Evolutionary conservation across 2,329 filamentous ascomycete species (phyloP).

Genomic region (Gaeumannomyces sp.): DNA sequence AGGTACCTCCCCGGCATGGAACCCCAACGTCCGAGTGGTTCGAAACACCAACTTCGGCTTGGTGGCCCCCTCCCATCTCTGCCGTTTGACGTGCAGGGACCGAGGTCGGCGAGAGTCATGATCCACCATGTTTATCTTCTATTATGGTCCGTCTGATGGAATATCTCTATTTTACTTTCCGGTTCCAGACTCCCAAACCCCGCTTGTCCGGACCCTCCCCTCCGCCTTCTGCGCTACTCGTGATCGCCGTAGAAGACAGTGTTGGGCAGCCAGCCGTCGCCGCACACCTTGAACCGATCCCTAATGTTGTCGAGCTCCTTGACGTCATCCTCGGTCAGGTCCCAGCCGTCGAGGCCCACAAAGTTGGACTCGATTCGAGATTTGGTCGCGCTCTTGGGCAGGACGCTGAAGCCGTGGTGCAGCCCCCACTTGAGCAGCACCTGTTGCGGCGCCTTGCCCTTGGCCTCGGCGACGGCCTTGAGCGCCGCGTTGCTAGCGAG

Average conservation of each 20-base stretch:
- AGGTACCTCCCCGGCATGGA: too few relatives aligned
- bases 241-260: conserved; percentile 82
- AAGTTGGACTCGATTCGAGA: conserved; percentile 66
- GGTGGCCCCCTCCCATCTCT: too few relatives aligned
- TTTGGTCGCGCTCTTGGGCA: conserved; percentile 76
- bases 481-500: conserved; percentile 62
- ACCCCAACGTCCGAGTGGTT: too few relatives aligned
- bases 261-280: conserved; percentile 65
- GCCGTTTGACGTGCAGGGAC: too few relatives aligned
- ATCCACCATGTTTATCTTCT: neutral
- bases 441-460: conserved; percentile 67
- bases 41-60: too few relatives aligned
- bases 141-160: neutral
- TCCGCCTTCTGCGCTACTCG: conserved; percentile 43
- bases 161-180: neutral
- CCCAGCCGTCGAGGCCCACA: conserved; percentile 67
- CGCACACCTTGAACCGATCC: conserved; percentile 78
- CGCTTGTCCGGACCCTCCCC: neutral
- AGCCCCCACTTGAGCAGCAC: conserved; percentile 75
- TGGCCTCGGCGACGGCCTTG: conserved; percentile 54
- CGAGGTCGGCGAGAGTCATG: neutral
- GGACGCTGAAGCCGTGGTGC: conserved; percentile 73
- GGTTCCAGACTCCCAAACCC: too few relatives aligned
- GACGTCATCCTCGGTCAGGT: conserved; percentile 66
- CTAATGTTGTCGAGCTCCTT: conserved; percentile 59